These are phyloP conservation scores for Acanthamoeba polyphaga DNA, from an alignment of 208 protist species.

Conservation along the genomic window DNA sequence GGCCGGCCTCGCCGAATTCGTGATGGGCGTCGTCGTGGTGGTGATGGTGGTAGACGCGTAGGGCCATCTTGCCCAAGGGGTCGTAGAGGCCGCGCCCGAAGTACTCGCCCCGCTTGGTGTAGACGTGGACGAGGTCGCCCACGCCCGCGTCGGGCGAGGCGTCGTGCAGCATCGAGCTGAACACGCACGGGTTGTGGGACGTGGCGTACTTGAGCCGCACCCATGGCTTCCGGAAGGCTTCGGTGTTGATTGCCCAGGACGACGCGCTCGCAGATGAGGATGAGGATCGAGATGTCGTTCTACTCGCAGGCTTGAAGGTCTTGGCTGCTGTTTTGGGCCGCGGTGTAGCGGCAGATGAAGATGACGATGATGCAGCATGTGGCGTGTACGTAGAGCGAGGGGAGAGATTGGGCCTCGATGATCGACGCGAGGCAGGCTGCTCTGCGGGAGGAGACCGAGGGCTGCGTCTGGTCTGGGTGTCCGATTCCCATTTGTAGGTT, in stretches of 20 bases:
- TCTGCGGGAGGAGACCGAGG: background rate
- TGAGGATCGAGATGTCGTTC: background rate
- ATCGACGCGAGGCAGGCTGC: background rate
- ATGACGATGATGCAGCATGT: background rate
- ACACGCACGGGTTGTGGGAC: constrained; percentile 46
- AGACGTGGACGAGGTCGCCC: constrained; percentile 58
- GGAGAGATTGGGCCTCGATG: background rate
- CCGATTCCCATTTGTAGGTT: background rate
- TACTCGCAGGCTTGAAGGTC: background rate
- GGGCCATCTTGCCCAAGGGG: constrained; percentile 38
- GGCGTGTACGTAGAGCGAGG: background rate
- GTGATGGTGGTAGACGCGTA: constrained; percentile 1
- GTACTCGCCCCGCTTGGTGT: constrained; percentile 47
- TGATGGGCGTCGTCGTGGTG: background rate
- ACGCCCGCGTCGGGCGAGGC: constrained; percentile 7
- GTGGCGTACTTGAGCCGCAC: constrained; percentile 47
- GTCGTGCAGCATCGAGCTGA: constrained; percentile 25
- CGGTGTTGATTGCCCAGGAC: background rate
- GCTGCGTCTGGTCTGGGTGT: background rate
- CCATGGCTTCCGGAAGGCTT: background rate
- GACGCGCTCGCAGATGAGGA: background rate
- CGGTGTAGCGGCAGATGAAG: background rate
- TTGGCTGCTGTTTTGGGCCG: background rate
- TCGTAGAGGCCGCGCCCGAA: constrained; percentile 53
- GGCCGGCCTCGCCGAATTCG: background rate